These are phyloP conservation scores for Taiozyma sp. DNA, from an alignment of 1,139 yeast species.

Conservation along the genomic window DNA sequence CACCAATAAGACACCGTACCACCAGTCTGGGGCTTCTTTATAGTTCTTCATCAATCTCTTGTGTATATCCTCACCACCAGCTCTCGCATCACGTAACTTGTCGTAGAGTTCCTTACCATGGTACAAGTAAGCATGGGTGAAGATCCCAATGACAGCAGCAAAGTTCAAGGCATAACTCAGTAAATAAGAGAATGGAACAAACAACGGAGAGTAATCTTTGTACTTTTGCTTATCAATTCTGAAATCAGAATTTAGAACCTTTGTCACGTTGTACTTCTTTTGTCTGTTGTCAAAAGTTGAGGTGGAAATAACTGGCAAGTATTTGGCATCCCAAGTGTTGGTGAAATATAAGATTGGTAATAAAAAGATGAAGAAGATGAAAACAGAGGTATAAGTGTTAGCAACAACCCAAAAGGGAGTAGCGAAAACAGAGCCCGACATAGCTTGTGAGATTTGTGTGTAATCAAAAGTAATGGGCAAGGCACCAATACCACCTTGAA, in stretches of 20 bases:
- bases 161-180: constrained; percentile 38
- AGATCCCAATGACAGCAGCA: constrained; percentile 36
- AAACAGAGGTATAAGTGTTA: constrained; percentile 28
- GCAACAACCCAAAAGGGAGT: constrained; percentile 50
- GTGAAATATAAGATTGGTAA: constrained; percentile 33
- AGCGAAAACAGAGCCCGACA: constrained; percentile 40
- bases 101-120: constrained; percentile 34
- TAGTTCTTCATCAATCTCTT: constrained; percentile 32
- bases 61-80: constrained; percentile 38
- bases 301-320: constrained; percentile 35
- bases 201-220: constrained; percentile 32
- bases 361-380: constrained; percentile 30
- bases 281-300: constrained; percentile 33
- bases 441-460: constrained; percentile 37
- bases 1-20: constrained; percentile 32
- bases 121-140: constrained; percentile 34
- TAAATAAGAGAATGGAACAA: constrained; percentile 35
- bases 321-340: constrained; percentile 36
- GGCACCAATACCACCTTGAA: constrained; percentile 46
- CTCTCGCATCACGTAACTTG: constrained; percentile 27
- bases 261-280: constrained; percentile 29
- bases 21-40: constrained; percentile 38
- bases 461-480: constrained; percentile 48
- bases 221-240: constrained; percentile 27
- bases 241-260: constrained; percentile 32